Evolutionary conservation across 805 yeast genomes (phyloP).

Genomic region (Myxozyma melibiosi): DNA sequence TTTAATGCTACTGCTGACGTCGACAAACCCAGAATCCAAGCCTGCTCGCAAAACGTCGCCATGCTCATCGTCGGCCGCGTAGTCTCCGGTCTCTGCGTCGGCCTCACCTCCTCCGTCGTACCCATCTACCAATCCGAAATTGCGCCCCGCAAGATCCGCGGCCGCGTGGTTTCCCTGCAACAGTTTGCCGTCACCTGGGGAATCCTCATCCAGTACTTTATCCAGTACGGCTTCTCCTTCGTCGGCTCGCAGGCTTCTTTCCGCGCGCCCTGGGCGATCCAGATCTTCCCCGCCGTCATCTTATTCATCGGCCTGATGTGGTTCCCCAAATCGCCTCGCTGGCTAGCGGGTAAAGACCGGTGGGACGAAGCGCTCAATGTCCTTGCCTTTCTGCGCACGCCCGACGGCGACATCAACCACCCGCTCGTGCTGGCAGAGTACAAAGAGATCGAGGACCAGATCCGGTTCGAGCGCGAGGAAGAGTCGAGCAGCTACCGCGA

Average conservation of each 20-base stretch:
- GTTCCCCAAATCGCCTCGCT: slow-evolving; percentile 47
- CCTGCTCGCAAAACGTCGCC: slow-evolving; percentile 42
- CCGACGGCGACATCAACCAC: slow-evolving; percentile 34
- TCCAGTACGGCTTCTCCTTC: slow-evolving; percentile 49
- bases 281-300: slow-evolving; percentile 54
- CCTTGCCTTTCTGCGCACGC: slow-evolving; percentile 51
- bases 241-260: slow-evolving; percentile 53
- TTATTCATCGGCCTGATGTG: slow-evolving; percentile 48
- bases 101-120: slow-evolving; percentile 57
- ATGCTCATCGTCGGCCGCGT: slow-evolving; percentile 50
- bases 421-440: slow-evolving; percentile 33
- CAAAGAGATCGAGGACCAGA: slow-evolving; percentile 33
- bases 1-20: neutral
- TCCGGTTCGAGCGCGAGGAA: slow-evolving; percentile 29
- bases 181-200: slow-evolving; percentile 43
- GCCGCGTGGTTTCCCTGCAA: slow-evolving; percentile 42
- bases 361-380: slow-evolving; percentile 59
- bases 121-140: slow-evolving; percentile 44
- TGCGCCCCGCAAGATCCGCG: slow-evolving; percentile 38
- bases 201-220: slow-evolving; percentile 41
- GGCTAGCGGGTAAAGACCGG: slow-evolving; percentile 53
- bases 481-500: slow-evolving; percentile 17
- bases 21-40: slow-evolving; percentile 17
- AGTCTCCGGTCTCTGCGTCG: slow-evolving; percentile 58
- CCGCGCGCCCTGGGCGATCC: slow-evolving; percentile 66